phyloP scores from a whole-genome alignment of 768 basidiomycete species.

The Suillus brevipes region DNA sequence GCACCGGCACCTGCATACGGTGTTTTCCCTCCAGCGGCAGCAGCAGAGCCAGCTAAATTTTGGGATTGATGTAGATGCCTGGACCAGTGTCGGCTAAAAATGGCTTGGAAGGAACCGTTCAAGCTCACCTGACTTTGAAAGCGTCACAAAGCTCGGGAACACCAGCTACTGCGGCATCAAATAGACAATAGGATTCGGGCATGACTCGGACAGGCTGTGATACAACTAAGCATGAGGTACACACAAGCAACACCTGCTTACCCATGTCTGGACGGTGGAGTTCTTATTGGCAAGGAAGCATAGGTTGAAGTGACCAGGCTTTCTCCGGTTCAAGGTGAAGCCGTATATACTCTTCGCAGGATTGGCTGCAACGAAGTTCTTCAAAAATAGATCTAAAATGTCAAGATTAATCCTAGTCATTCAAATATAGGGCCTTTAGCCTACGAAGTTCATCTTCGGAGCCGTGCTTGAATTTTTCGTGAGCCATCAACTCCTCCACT shows the following conservation, averaged over 20 bases:
- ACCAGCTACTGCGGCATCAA: slow-evolving; percentile 86
- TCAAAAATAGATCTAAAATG: slow-evolving; percentile 73
- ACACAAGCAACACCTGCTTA: slow-evolving; percentile 29
- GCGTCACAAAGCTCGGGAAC: slow-evolving; percentile 95
- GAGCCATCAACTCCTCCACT: slow-evolving; percentile 91
- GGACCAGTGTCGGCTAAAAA: slow-evolving; percentile 7
- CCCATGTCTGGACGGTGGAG: slow-evolving; percentile 89
- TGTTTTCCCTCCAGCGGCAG: slow-evolving; percentile 67
- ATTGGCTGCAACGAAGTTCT: slow-evolving; percentile 89
- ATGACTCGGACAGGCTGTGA: slow-evolving; percentile 80
- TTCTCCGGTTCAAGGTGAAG: slow-evolving; percentile 86
- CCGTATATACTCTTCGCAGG: slow-evolving; percentile 95
- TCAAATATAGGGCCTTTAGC: slow-evolving; percentile 33
- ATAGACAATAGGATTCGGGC: slow-evolving; percentile 87
- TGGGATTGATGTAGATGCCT: slow-evolving; percentile 81
- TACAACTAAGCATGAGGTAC: slow-evolving; percentile 1
- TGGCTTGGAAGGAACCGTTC: not conserved
- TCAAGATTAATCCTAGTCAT: slow-evolving; percentile 1
- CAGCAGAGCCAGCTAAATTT: slow-evolving; percentile 48
- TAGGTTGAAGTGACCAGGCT: slow-evolving; percentile 91
- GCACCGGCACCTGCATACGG: slow-evolving; percentile 66
- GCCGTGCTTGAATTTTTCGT: slow-evolving; percentile 92
- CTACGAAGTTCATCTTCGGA: slow-evolving; percentile 88
- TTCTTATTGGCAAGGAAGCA: slow-evolving; percentile 93
- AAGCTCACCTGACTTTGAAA: slow-evolving; percentile 81